phyloP scores from a whole-genome alignment of 371 early-diverging fungal genomes.

The Apophysomyces ossiformis region DNA sequence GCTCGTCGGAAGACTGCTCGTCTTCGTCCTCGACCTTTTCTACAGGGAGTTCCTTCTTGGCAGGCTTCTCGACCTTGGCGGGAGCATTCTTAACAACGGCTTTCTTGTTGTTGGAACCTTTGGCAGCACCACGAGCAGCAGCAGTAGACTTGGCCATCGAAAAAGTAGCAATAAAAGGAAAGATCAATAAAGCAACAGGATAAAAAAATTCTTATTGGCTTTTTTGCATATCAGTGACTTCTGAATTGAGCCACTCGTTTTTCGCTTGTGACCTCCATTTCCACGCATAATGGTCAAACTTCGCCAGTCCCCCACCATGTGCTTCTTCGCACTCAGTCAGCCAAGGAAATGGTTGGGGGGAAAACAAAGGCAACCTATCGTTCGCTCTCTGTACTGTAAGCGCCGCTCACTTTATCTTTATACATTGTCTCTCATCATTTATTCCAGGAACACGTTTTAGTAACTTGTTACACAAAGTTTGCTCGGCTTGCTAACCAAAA shows the following conservation, averaged over 20 bases:
- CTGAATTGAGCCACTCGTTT: not conserved
- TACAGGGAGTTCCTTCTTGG: not conserved
- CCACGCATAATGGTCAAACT: no score
- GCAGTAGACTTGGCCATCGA: slow-evolving; percentile 7
- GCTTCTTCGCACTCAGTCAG: no score
- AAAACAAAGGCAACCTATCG: no score
- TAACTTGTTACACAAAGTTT: no score
- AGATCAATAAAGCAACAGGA: not conserved
- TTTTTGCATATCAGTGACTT: not conserved
- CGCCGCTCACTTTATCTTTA: no score
- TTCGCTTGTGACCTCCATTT: no score
- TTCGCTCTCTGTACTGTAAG: no score
- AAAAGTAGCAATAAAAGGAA: slow-evolving; percentile 3
- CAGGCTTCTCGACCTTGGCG: slow-evolving; percentile 6
- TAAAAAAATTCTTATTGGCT: slow-evolving; percentile 3
- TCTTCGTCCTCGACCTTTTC: slow-evolving; percentile 2
- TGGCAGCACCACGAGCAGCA: slow-evolving; percentile 4
- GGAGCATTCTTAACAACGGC: not conserved
- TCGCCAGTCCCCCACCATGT: no score
- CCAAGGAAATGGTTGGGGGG: no score
- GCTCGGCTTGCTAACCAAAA: no score
- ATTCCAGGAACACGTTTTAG: no score
- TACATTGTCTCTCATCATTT: no score
- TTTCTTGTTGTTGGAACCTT: slow-evolving; percentile 2
- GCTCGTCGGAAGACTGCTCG: slow-evolving; percentile 19